Evolutionary conservation across 768 basidiomycete genomes (phyloP).

Genomic region (Gloeopeniophorella convolvens): DNA sequence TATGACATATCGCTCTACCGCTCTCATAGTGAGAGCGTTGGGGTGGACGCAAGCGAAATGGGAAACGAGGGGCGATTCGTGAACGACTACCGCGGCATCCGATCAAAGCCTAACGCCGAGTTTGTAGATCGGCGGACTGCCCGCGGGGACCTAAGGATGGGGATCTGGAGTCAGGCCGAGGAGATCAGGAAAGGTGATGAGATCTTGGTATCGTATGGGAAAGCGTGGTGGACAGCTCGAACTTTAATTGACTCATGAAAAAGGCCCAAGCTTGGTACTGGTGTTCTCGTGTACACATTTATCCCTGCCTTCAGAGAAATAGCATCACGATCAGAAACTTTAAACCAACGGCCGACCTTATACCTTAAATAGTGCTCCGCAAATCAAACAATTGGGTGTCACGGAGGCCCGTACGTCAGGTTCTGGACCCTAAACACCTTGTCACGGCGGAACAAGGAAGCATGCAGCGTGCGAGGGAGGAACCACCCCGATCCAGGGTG

Average conservation of each 20-base stretch:
- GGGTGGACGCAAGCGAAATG: constrained; percentile 65
- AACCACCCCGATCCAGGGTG: constrained; percentile 5
- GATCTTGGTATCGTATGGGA: constrained; percentile 84
- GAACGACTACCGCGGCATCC: constrained; percentile 87
- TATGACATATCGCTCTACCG: constrained; percentile 84
- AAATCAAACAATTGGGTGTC: background rate
- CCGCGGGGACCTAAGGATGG: constrained; percentile 65
- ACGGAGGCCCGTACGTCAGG: constrained; percentile 1
- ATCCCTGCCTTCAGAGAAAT: constrained; percentile 6
- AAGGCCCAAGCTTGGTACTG: background rate
- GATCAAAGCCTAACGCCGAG: constrained; percentile 57
- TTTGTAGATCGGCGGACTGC: constrained; percentile 53
- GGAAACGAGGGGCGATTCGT: constrained; percentile 89
- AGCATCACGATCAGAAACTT: constrained; percentile 2
- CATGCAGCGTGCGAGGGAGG: background rate
- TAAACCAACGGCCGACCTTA: constrained; percentile 11
- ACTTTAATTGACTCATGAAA: background rate
- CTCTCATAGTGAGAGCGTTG: constrained; percentile 53
- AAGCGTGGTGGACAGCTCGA: constrained; percentile 71
- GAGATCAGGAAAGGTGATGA: constrained; percentile 75
- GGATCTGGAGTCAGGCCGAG: constrained; percentile 58
- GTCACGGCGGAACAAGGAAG: constrained; percentile 2
- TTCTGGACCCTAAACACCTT: constrained; percentile 3
- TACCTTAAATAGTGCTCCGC: constrained; percentile 8
- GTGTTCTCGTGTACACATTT: background rate